phyloP scores from a whole-genome alignment of 768 basidiomycete species.

The Lactifluus rugatus region DNA sequence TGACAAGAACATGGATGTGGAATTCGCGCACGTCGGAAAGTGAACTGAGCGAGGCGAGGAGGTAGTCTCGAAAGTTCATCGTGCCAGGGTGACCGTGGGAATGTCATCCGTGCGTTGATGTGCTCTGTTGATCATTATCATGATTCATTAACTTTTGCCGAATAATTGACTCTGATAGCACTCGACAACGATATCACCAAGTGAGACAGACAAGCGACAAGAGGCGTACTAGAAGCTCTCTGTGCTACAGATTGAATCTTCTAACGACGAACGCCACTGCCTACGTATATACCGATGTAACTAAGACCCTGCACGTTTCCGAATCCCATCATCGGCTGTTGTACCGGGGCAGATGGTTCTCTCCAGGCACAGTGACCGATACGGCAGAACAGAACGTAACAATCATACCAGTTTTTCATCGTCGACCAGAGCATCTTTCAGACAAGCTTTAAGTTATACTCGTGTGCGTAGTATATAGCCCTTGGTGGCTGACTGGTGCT shows the following conservation, averaged over 20 bases:
- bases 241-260: too few species aligned
- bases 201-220: neutral
- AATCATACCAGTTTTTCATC: too few species aligned
- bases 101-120: neutral
- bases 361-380: too few species aligned
- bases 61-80: slow-evolving; percentile 11
- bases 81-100: slow-evolving; percentile 9
- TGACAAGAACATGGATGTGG: slow-evolving; percentile 66
- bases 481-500: neutral
- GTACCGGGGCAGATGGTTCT: too few species aligned
- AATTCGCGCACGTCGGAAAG: slow-evolving; percentile 31
- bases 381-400: too few species aligned
- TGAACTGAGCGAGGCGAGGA: slow-evolving; percentile 5
- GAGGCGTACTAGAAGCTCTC: neutral
- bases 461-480: neutral
- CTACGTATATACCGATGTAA: too few species aligned
- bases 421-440: too few species aligned
- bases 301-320: too few species aligned
- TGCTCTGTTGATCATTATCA: neutral
- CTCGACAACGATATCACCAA: neutral
- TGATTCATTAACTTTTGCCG: too few species aligned
- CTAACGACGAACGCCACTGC: neutral
- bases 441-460: too few species aligned
- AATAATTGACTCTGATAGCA: too few species aligned
- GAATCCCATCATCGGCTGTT: too few species aligned